Conservation (phyloP, 2,329 filamentous ascomycete genomes). For the Colletotrichum coccodes region DNA sequence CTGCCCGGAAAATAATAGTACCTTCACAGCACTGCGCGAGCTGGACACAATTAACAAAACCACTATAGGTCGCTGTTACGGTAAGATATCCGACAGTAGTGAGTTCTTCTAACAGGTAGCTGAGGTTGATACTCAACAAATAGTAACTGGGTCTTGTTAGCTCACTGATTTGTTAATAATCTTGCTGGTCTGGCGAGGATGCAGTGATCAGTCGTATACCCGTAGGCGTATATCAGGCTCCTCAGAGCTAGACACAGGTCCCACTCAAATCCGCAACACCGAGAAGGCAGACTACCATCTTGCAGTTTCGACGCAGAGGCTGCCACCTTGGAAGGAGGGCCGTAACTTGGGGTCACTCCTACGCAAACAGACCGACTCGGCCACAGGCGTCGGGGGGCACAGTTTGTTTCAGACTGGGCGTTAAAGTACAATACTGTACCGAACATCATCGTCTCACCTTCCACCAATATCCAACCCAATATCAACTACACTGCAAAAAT, state of each 20-base stretch:
- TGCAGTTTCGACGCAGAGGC: slow-evolving; percentile 50
- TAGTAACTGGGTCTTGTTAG: too few relatives aligned
- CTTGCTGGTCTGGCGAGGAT: too few relatives aligned
- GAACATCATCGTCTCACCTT: neutral
- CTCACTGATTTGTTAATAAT: too few relatives aligned
- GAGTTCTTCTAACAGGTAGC: too few relatives aligned
- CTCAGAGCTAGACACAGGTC: slow-evolving; percentile 69
- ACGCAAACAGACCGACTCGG: slow-evolving; percentile 41
- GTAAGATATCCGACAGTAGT: too few relatives aligned
- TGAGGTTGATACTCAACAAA: too few relatives aligned
- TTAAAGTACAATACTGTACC: slow-evolving; percentile 4
- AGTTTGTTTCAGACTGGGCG: slow-evolving; percentile 25
- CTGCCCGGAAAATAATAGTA: too few relatives aligned
- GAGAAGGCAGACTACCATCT: slow-evolving; percentile 67
- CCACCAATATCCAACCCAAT: slow-evolving; percentile 61
- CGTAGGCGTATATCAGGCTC: slow-evolving; percentile 75
- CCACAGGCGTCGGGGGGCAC: slow-evolving; percentile 18
- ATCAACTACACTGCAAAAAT: slow-evolving; percentile 63
- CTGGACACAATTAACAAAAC: too few relatives aligned
- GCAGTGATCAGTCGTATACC: too few relatives aligned
- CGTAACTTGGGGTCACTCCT: slow-evolving; percentile 40
- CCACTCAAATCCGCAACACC: slow-evolving; percentile 69
- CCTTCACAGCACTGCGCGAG: too few relatives aligned
- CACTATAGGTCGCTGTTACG: too few relatives aligned
- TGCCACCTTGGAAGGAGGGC: slow-evolving; percentile 58